Base-by-base conservation (phyloP, 352 stramenopile genomes). In the Globisporangium takayamanum region DNA sequence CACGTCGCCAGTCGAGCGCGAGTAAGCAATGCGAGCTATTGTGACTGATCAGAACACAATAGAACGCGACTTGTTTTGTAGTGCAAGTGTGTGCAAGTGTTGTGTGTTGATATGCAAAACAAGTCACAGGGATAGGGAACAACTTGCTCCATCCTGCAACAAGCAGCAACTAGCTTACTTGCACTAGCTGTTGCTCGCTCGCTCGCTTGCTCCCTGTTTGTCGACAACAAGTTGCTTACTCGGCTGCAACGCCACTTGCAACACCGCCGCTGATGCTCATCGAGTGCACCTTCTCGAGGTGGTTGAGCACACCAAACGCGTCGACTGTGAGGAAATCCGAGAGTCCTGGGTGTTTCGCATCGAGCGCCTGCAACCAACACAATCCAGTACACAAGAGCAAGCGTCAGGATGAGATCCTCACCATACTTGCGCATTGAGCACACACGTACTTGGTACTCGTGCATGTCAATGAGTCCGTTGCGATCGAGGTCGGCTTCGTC, bases 301-400 rank as follows among this genome's bases (percentile, higher is more conserved):
- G 80, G 68, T 79, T 91, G 30, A 94, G 65, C 59, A 89, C 81
- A 33, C 85, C 83, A 28, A 92, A 80, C 12, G 83, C 81, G 63
- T 94, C 85, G 47, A 94, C 85, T 18, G 82, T 94, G 48, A 94
- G 70, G 62, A 94, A 94, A 54, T 92, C 82, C 59, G 90, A 91
- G 48, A 94, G 68, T 12, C 85, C 83, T 3, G 85, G 83, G 65
- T 93, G 85, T 59, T 91, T 90, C 26, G 68, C 81, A 56, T 94
- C 85, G 20, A 94, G 62, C 56, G 79, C 73, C 80, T 92, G 52
- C n/a, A 64, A 54, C 18, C 7, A 41, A 52, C 28, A 49, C 4
- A 42, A 15, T 37, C 53, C 2, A 15, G 20, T 5, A 18, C 25
- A 48, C 28, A 50, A 7, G 20, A 12, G 26, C 10, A 45, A 51